phyloP scores from a whole-genome alignment of 345 rosid species.

The Zanthoxylum bungeanum region DNA sequence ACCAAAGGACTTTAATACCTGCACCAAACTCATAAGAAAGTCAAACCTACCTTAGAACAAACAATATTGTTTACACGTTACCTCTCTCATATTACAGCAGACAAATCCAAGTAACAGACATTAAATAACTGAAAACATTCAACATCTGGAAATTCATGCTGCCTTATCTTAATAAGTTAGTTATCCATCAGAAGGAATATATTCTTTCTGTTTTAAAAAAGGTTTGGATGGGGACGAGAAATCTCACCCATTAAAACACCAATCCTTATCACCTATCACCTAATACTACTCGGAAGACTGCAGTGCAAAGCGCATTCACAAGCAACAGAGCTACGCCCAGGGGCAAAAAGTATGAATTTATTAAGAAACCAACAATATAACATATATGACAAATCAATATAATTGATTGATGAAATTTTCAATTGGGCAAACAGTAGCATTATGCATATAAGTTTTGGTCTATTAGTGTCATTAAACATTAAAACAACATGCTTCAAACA shows the following conservation, averaged over 20 bases:
- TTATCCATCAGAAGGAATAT: not conserved
- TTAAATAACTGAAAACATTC: not conserved
- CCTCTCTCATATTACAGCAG: not conserved
- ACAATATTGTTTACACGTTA: not conserved
- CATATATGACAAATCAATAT: not conserved
- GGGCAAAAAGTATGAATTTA: no score
- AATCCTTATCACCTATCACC: no score
- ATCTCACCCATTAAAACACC: no score
- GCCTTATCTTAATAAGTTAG: not conserved
- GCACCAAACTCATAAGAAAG: conserved; percentile 23
- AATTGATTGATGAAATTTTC: not conserved
- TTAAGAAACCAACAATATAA: not conserved
- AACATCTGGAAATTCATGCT: not conserved
- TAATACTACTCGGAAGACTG: no score
- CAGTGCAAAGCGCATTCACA: no score
- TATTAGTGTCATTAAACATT: no score
- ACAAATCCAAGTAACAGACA: not conserved
- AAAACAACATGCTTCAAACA: no score
- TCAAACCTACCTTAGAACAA: not conserved
- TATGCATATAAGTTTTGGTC: no score
- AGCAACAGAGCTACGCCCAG: no score
- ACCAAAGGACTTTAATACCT: conserved; percentile 60
- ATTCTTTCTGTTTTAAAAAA: no score
- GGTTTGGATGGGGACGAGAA: no score
- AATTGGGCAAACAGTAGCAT: not conserved